Evolutionary conservation across 768 basidiomycete genomes (phyloP), one percentile per base, ranked within the genome.

Genomic region (Hericium coralloides): DNA sequence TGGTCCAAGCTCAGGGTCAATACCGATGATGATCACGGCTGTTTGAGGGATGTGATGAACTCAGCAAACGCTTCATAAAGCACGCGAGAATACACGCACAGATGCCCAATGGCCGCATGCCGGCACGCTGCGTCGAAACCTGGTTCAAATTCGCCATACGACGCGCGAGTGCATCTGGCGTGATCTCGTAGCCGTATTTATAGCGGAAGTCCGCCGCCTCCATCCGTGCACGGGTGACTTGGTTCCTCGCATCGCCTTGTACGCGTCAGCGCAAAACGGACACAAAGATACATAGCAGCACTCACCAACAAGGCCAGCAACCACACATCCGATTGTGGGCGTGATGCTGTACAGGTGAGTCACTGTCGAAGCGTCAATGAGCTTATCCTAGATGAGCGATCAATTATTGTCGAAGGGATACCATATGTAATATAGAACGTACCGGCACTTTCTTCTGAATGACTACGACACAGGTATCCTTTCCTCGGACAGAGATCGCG

Each of bases 401-500:
- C 43, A 43, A 38, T 38, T 22, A 38, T 53, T 15, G 50, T 17
- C 31, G 22, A 20, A 18, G 53, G 20, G 12, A 31, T 31, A 31
- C 7, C 8, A 56, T 60, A 45, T 58, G 39, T 43, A 22, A 15
- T 20, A 38, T 15, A 55, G 18, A 23, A 81, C 91, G 63, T 66
- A 98, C 95, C 25, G 97, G 93, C 38, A 99, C 88, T 77, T 98
- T 98, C 76, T 93, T 93, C 76, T 98, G 97, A 20, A 95, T 98
- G 65, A 99, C 94, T 43, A 98, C 89, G 8, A 98, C 94, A 4
- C 88, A 80, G 5, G 94, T 95, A 64, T 98, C 95, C 70, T 91
- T 91, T 17, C 97, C 97, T 66, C 95, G 77, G 48, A 98, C 89
- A 17, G 95, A 81, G 52, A 99, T 80, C 1, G 95, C 84, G 2